Percentiles rank a stretch among this genome's conserved stretches.
Evolutionary conservation across 2,329 filamentous ascomycete genomes (phyloP).

Genomic region (Colletotrichum horii): DNA sequence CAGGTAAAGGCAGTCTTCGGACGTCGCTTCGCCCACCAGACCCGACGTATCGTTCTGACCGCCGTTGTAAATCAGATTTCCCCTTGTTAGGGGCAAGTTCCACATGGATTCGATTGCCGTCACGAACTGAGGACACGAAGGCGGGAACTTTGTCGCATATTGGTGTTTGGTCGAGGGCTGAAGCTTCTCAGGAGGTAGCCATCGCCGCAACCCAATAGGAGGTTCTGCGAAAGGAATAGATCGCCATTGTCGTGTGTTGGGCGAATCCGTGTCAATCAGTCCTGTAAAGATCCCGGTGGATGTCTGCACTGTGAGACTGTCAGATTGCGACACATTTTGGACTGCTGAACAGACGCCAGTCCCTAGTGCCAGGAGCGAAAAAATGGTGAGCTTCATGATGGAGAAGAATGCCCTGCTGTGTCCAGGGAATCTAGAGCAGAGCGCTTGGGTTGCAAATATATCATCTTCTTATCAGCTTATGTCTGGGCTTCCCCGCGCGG

Average conservation of each 20-base stretch:
- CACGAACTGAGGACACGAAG: slow-evolving; percentile 39
- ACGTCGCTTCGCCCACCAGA: slow-evolving; percentile 24
- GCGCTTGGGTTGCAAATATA: neutral
- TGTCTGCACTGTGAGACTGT: slow-evolving; percentile 31
- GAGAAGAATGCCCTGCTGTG: neutral
- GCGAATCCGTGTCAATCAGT: slow-evolving; percentile 33
- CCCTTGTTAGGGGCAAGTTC: slow-evolving; percentile 25
- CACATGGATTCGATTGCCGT: slow-evolving; percentile 30
- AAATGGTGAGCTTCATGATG: neutral
- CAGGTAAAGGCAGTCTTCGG: slow-evolving; percentile 48
- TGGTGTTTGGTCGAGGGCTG: slow-evolving; percentile 27
- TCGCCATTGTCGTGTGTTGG: slow-evolving; percentile 40
- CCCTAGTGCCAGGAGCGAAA: neutral
- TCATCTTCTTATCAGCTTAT: neutral
- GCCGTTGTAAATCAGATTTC: slow-evolving; percentile 26
- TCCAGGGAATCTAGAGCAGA: neutral
- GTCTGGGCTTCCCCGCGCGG: neutral
- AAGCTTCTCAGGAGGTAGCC: slow-evolving; percentile 31
- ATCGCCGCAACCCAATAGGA: slow-evolving; percentile 33
- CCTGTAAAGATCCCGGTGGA: slow-evolving; percentile 37
- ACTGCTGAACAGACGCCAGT: neutral
- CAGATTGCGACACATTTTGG: neutral
- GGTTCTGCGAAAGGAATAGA: slow-evolving; percentile 42
- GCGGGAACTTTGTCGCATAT: slow-evolving; percentile 31
- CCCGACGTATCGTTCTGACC: slow-evolving; percentile 25